Conservation (phyloP, 352 stramenopile species). For the Salisapilia sapeloensis region DNA sequence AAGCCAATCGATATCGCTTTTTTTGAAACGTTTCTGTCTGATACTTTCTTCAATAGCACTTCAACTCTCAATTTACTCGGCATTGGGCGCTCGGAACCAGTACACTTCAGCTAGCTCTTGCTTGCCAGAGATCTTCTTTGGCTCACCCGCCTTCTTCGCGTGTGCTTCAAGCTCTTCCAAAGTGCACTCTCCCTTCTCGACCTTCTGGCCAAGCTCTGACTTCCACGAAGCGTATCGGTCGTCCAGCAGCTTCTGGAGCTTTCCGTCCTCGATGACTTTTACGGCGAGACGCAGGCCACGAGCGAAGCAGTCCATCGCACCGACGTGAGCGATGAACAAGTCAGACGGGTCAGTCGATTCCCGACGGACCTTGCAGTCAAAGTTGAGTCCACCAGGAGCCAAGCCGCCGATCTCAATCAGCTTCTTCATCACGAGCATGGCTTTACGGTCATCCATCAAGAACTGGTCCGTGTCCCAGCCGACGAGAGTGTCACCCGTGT, state of each 20-base stretch:
- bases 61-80: no score
- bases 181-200: conserved; percentile 40
- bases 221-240: conserved; percentile 58
- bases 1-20: no score
- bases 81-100: no score
- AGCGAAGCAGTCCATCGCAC: conserved; percentile 75
- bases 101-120: conserved; percentile 66
- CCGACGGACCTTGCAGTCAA: conserved; percentile 71
- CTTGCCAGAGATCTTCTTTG: conserved; percentile 37
- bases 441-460: conserved; percentile 61
- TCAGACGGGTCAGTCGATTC: conserved; percentile 66
- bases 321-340: conserved; percentile 76
- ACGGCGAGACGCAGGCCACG: conserved; percentile 47
- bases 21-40: no score
- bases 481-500: conserved; percentile 39
- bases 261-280: conserved; percentile 40
- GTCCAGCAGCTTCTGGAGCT: conserved; percentile 23
- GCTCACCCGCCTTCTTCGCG: conserved; percentile 28
- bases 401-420: conserved; percentile 65
- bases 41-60: no score
- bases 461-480: conserved; percentile 75
- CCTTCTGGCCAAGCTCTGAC: conserved; percentile 27
- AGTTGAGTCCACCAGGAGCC: conserved; percentile 60
- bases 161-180: conserved; percentile 41
- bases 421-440: conserved; percentile 54